These are phyloP conservation scores for Tarenaya hassleriana DNA, from an alignment of 345 rosid species.

Conservation along the genomic window DNA sequence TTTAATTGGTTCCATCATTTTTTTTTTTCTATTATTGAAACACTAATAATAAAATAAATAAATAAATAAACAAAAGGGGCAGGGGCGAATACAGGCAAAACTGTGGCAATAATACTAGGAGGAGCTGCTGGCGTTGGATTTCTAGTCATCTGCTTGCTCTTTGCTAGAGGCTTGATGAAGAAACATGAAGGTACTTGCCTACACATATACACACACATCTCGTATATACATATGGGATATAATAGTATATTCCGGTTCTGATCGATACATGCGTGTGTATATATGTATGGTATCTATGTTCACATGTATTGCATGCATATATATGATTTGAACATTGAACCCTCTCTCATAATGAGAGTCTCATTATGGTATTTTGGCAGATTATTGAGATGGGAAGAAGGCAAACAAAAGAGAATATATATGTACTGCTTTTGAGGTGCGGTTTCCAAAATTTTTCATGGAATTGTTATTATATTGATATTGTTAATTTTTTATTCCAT, in stretches of 20 bases:
- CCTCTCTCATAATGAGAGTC: neutral
- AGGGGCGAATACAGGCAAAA: slow-evolving; percentile 59
- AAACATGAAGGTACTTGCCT: slow-evolving; percentile 58
- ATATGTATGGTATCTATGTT: slow-evolving; percentile 1
- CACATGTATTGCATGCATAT: slow-evolving; percentile 19
- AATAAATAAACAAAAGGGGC: slow-evolving; percentile 26
- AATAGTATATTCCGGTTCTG: neutral
- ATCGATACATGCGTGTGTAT: slow-evolving; percentile 14
- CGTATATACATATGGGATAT: neutral
- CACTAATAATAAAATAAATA: too few species aligned
- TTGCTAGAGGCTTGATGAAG: slow-evolving; percentile 60
- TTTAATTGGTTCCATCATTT: slow-evolving; percentile 21
- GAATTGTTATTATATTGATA: too few species aligned
- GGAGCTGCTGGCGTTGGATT: slow-evolving; percentile 86
- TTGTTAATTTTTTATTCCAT: too few species aligned
- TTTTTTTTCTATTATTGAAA: neutral
- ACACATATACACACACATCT: neutral
- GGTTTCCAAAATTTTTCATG: too few species aligned
- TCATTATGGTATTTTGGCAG: slow-evolving; percentile 14
- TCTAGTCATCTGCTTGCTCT: slow-evolving; percentile 63
- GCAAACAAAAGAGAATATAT: slow-evolving; percentile 15
- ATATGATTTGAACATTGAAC: slow-evolving; percentile 6
- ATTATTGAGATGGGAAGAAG: slow-evolving; percentile 17
- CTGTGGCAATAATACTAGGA: slow-evolving; percentile 89
- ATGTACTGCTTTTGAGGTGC: too few species aligned